Percentiles rank a stretch among this genome's conserved stretches.
phyloP scores from a whole-genome alignment of 495 filamentous ascomycete genomes.

The Talaromyces ruber region DNA sequence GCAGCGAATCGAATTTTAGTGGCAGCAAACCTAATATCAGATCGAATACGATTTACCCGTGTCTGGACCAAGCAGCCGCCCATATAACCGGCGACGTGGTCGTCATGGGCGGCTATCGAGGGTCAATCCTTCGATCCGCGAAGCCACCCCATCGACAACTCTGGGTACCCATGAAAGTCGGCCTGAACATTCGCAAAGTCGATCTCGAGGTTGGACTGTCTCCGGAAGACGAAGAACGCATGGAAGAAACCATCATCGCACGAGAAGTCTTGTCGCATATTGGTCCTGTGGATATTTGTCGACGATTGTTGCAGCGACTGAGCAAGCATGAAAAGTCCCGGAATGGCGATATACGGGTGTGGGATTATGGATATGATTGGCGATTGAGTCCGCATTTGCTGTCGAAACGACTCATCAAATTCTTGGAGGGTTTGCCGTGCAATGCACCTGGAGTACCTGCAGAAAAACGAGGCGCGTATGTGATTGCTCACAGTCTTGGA shows the following conservation, averaged over 20 bases:
- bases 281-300: constrained; percentile 85
- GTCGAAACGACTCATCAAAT: constrained; percentile 57
- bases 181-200: constrained; percentile 84
- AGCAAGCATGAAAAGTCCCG: constrained; percentile 62
- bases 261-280: constrained; percentile 84
- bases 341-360: constrained; percentile 64
- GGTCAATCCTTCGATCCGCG: constrained; percentile 81
- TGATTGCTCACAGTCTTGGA: constrained; percentile 86
- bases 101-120: constrained; percentile 83
- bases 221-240: constrained; percentile 76
- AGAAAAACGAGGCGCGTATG: constrained; percentile 58
- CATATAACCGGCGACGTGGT: constrained; percentile 77
- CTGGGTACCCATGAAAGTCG: constrained; percentile 93
- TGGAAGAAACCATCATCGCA: constrained; percentile 71
- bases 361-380: constrained; percentile 96
- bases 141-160: constrained; percentile 71
- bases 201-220: constrained; percentile 82
- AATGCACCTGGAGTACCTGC: constrained; percentile 46
- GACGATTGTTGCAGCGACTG: constrained; percentile 69
- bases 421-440: constrained; percentile 65
- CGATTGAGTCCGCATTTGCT: constrained; percentile 75
- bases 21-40: constrained; percentile 50
- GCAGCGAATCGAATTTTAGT: constrained; percentile 59
- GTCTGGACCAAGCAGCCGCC: constrained; percentile 57
- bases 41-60: constrained; percentile 31